Conservation (phyloP, 2,329 filamentous ascomycete species). For the Fusarium aywerte region DNA sequence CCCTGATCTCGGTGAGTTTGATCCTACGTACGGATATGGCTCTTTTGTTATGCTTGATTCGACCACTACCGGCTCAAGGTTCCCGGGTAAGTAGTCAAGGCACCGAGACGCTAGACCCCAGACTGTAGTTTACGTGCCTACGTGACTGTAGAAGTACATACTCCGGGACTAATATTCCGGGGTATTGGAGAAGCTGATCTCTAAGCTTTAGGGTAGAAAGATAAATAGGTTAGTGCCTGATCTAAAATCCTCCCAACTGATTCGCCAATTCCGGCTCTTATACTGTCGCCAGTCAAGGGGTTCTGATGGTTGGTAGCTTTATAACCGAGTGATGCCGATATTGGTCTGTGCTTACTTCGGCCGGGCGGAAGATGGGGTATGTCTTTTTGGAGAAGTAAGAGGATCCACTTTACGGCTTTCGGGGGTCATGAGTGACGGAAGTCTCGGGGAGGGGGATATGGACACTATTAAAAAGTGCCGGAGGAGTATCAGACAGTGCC, state of each 20-base stretch:
- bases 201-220: neutral
- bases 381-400: slow-evolving; percentile 30
- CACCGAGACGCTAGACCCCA: slow-evolving; percentile 14
- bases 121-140: too few relatives aligned
- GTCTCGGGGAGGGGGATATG: neutral
- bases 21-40: too few relatives aligned
- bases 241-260: neutral
- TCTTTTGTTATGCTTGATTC: too few relatives aligned
- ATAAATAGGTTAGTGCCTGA: neutral
- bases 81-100: slow-evolving; percentile 31
- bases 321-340: slow-evolving; percentile 46
- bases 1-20: too few relatives aligned
- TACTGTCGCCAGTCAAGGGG: neutral
- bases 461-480: neutral
- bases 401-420: slow-evolving; percentile 16
- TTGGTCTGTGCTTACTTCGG: slow-evolving; percentile 46
- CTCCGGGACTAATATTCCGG: too few relatives aligned
- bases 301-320: neutral
- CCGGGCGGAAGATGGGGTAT: slow-evolving; percentile 40
- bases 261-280: neutral
- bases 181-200: neutral
- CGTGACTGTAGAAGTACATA: too few relatives aligned
- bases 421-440: slow-evolving; percentile 4
- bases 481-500: neutral
- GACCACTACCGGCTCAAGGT: too few relatives aligned